These are phyloP conservation scores for Rhodamnia argentea DNA, from an alignment of 345 rosid genomes.

Conservation along the genomic window DNA sequence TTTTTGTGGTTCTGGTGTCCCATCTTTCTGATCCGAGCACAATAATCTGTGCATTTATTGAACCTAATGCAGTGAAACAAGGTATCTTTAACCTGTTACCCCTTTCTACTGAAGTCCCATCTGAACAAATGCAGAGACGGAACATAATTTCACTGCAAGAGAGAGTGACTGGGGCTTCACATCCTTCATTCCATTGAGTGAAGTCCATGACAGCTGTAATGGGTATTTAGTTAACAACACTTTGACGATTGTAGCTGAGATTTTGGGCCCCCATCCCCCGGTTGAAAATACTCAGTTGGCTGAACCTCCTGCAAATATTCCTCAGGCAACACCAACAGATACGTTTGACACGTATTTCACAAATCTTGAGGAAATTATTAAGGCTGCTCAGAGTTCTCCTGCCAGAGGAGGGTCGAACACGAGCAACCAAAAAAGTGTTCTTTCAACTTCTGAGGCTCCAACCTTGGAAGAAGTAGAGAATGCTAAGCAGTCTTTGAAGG, in stretches of 20 bases:
- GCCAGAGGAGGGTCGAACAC: neutral
- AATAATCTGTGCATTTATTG: neutral
- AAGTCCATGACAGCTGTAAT: neutral
- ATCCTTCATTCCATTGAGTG: neutral
- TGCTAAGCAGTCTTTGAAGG: conserved; percentile 8
- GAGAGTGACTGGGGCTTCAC: conserved; percentile 4
- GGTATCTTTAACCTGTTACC: neutral
- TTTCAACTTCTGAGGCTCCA: neutral
- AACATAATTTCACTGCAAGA: neutral
- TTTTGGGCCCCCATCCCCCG: neutral
- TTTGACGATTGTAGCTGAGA: neutral
- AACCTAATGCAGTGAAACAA: neutral
- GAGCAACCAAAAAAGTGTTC: neutral
- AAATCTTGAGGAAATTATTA: neutral
- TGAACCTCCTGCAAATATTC: neutral
- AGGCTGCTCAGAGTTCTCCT: neutral
- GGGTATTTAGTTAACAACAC: conserved; percentile 2
- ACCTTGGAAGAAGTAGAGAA: conserved; percentile 5
- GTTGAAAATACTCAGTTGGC: neutral
- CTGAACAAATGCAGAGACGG: neutral
- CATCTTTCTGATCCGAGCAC: neutral
- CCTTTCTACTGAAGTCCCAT: neutral
- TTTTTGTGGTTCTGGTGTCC: neutral
- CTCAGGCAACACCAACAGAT: neutral
- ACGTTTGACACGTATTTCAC: neutral